phyloP scores from a whole-genome alignment of 306 rosid genomes.

The Senna tora region DNA sequence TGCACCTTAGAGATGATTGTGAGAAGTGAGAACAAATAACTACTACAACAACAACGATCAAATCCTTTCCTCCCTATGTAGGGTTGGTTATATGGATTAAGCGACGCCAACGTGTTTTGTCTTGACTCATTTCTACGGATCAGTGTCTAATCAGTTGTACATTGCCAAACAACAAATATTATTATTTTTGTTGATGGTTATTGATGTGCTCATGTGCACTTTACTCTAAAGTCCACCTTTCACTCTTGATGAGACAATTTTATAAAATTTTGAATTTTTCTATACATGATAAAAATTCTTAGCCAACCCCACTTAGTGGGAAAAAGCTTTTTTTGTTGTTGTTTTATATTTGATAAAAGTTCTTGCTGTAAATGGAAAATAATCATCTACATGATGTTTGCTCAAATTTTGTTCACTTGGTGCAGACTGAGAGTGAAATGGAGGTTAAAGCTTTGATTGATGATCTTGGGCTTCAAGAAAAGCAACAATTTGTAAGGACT shows the following conservation, averaged over 20 bases:
- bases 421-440: slow-evolving; percentile 74
- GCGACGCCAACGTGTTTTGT: too few species aligned
- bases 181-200: slow-evolving; percentile 7
- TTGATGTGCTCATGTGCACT: neutral
- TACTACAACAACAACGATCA: too few species aligned
- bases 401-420: slow-evolving; percentile 30
- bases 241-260: slow-evolving; percentile 15
- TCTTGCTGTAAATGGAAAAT: slow-evolving; percentile 4
- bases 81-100: too few species aligned
- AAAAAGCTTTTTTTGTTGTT: too few species aligned
- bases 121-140: too few species aligned
- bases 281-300: slow-evolving; percentile 24
- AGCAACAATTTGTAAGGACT: slow-evolving; percentile 81
- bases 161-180: slow-evolving; percentile 27
- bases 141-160: neutral
- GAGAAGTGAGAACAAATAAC: too few species aligned
- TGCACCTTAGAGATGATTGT: neutral
- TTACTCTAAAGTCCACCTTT: slow-evolving; percentile 16
- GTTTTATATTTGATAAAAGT: slow-evolving; percentile 32
- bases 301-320: too few species aligned
- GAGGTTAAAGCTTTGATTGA: slow-evolving; percentile 76
- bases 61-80: too few species aligned
- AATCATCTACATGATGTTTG: neutral
- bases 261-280: slow-evolving; percentile 26
- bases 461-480: slow-evolving; percentile 82